A percentile compares a stretch with the other conserved stretches of the same genome.
Evolutionary conservation across 2,329 filamentous ascomycete genomes (phyloP).

Genomic region (Achaetomium macrosporum): DNA sequence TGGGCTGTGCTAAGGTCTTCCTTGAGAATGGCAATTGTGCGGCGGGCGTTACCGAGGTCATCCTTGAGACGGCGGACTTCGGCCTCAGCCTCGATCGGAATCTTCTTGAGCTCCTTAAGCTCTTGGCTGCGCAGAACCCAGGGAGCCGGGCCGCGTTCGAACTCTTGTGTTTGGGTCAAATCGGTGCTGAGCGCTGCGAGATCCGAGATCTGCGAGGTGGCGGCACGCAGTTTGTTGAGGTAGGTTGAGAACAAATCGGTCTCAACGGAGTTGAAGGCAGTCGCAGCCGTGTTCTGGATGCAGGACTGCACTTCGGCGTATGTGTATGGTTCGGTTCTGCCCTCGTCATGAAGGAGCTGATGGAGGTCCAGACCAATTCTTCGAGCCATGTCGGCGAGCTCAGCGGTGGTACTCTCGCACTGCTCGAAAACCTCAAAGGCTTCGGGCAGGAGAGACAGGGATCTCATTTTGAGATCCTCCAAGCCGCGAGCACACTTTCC

Average conservation of each 20-base stretch:
- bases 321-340: slow-evolving; percentile 60
- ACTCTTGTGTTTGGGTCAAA: slow-evolving; percentile 68
- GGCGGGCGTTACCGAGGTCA: slow-evolving; percentile 71
- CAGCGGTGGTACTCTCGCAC: slow-evolving; percentile 58
- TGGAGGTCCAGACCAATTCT: slow-evolving; percentile 63
- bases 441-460: slow-evolving; percentile 64
- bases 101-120: slow-evolving; percentile 73
- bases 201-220: slow-evolving; percentile 61
- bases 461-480: slow-evolving; percentile 70
- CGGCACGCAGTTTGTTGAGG: slow-evolving; percentile 57
- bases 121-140: slow-evolving; percentile 81
- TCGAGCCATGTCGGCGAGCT: slow-evolving; percentile 61
- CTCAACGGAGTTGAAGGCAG: slow-evolving; percentile 50
- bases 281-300: slow-evolving; percentile 52
- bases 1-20: slow-evolving; percentile 78
- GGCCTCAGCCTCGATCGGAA: slow-evolving; percentile 77
- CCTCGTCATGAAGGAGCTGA: slow-evolving; percentile 63
- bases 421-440: slow-evolving; percentile 64
- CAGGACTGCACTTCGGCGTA: slow-evolving; percentile 59
- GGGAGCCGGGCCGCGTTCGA: slow-evolving; percentile 68
- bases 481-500: slow-evolving; percentile 72
- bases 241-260: slow-evolving; percentile 67
- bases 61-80: slow-evolving; percentile 76
- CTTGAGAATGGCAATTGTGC: slow-evolving; percentile 65
- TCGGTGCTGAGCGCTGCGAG: slow-evolving; percentile 65